Evolutionary conservation across 805 yeast species (phyloP).

Genomic region (Vanderwaltozyma yarrowii): DNA sequence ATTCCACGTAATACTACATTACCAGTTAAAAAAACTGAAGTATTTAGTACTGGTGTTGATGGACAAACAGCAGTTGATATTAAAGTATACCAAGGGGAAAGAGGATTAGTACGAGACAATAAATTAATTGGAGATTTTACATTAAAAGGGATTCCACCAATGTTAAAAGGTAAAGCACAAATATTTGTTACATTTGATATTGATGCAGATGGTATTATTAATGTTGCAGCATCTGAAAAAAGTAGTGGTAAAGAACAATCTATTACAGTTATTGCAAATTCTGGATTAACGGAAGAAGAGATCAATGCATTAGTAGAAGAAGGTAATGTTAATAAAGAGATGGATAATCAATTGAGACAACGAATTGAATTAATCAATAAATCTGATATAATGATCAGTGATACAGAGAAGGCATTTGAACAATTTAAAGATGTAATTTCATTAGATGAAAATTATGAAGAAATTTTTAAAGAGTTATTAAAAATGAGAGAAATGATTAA

Average conservation of each 20-base stretch:
- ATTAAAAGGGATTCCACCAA: conserved; percentile 60
- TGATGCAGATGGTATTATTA: conserved; percentile 76
- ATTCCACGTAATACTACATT: conserved; percentile 71
- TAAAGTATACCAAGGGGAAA: conserved; percentile 72
- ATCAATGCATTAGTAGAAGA: conserved; percentile 53
- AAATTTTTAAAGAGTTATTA: conserved; percentile 34
- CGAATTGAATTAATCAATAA: conserved; percentile 61
- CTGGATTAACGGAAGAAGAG: conserved; percentile 62
- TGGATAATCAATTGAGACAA: conserved; percentile 49
- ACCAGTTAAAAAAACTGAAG: conserved; percentile 64
- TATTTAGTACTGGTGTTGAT: conserved; percentile 74
- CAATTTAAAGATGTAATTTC: conserved; percentile 43
- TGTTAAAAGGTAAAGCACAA: conserved; percentile 75
- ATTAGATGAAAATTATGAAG: conserved; percentile 37
- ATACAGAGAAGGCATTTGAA: conserved; percentile 71
- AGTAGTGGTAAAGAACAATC: conserved; percentile 61
- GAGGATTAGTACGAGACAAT: conserved; percentile 69
- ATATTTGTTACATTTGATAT: conserved; percentile 67
- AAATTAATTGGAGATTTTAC: conserved; percentile 67
- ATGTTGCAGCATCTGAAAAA: conserved; percentile 72
- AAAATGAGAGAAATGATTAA: conserved; percentile 31
- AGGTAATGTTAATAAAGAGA: conserved; percentile 51
- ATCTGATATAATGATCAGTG: conserved; percentile 69
- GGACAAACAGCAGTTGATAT: conserved; percentile 78
- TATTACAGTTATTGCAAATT: conserved; percentile 59